Percentiles rank a stretch among this genome's conserved stretches.
Evolutionary conservation across 23 red algal species (phyloP).

Genomic region (Chondrus crispus): DNA sequence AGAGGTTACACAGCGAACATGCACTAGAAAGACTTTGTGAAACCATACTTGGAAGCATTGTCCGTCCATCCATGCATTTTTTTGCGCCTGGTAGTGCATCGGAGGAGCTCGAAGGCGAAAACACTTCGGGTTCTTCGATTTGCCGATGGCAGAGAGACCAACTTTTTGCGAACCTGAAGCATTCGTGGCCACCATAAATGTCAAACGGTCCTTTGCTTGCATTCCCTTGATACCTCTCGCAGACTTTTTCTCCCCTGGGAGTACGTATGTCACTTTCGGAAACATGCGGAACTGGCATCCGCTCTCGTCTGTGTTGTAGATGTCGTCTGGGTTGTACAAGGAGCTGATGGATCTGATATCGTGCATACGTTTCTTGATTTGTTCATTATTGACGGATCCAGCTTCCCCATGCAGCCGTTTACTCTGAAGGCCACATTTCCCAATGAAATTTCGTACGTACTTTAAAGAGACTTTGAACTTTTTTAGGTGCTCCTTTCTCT

Average conservation of each 20-base stretch:
- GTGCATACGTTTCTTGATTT: too few relatives aligned
- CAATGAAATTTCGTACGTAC: too few relatives aligned
- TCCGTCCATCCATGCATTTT: neutral
- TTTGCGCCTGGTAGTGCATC: neutral
- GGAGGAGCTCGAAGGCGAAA: neutral
- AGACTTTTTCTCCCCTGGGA: neutral
- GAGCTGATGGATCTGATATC: too few relatives aligned
- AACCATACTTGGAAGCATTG: neutral
- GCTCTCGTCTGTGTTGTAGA: slow-evolving; percentile 9
- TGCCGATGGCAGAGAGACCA: neutral
- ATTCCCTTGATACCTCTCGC: neutral
- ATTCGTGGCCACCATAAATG: neutral
- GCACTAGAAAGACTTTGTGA: neutral
- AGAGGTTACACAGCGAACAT: neutral
- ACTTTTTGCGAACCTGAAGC: neutral
- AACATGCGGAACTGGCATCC: neutral
- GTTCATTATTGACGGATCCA: too few relatives aligned
- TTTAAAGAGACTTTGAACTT: too few relatives aligned
- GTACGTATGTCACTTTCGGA: neutral
- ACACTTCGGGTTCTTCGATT: neutral
- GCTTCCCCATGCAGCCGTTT: too few relatives aligned
- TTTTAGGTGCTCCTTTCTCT: too few relatives aligned
- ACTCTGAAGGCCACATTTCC: too few relatives aligned
- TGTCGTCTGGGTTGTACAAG: slow-evolving; percentile 14
- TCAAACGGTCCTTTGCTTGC: neutral